Evolutionary conservation across 805 yeast species (phyloP).

Genomic region (Yarrowia alimentaria): DNA sequence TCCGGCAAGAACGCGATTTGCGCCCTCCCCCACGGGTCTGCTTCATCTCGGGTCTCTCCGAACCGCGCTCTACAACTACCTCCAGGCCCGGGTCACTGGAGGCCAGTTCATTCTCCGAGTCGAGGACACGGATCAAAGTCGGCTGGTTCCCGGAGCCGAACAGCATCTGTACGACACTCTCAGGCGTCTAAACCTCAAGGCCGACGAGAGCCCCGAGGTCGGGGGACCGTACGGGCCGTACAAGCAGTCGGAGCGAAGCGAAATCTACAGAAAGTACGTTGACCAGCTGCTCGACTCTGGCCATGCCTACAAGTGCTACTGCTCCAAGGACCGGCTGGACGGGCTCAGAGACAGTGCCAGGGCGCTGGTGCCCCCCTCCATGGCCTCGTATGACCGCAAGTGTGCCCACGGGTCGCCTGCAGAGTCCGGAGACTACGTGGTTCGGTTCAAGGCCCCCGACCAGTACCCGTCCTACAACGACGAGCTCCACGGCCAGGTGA

Average conservation of each 20-base stretch:
- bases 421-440: conserved; percentile 46
- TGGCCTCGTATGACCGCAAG: conserved; percentile 85
- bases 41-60: conserved; percentile 91
- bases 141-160: conserved; percentile 82
- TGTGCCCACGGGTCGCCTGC: conserved; percentile 51
- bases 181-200: conserved; percentile 67
- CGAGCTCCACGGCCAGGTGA: conserved; percentile 70
- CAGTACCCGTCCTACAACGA: conserved; percentile 67
- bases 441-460: conserved; percentile 77
- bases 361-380: conserved; percentile 77
- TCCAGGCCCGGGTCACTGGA: conserved; percentile 72
- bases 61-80: conserved; percentile 87
- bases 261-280: conserved; percentile 62
- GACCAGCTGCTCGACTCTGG: conserved; percentile 58
- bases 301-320: conserved; percentile 81
- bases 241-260: conserved; percentile 76
- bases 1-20: conserved; percentile 79
- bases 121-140: conserved; percentile 88
- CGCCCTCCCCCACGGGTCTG: conserved; percentile 97
- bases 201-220: conserved; percentile 79
- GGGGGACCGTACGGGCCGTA: conserved; percentile 69
- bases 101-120: conserved; percentile 80
- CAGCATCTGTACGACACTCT: conserved; percentile 70
- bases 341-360: conserved; percentile 70
- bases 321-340: conserved; percentile 74